Percentiles rank a stretch among this genome's conserved stretches.
These are phyloP conservation scores for Kwoniella sp. DNA, from an alignment of 768 basidiomycete species.

Conservation along the genomic window DNA sequence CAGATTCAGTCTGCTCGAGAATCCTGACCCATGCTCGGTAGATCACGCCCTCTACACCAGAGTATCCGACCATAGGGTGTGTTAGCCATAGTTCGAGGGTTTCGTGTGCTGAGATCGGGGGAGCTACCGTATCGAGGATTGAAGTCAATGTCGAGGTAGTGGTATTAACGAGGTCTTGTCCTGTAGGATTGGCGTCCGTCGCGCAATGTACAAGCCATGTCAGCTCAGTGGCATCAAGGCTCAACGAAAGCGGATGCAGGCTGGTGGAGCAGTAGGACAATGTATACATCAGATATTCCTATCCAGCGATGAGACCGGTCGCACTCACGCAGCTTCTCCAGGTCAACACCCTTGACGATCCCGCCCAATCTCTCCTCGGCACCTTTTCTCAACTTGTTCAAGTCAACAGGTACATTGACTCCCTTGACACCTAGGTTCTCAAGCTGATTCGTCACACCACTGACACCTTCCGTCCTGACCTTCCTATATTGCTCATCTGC, in stretches of 20 bases:
- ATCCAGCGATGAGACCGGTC: no score
- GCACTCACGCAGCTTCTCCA: slow-evolving; percentile 80
- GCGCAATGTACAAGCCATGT: no score
- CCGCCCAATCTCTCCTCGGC: slow-evolving; percentile 47
- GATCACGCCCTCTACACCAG: slow-evolving; percentile 90
- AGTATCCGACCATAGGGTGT: slow-evolving; percentile 96
- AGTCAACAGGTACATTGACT: slow-evolving; percentile 67
- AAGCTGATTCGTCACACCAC: slow-evolving; percentile 29
- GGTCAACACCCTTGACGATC: slow-evolving; percentile 75
- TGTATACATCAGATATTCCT: no score
- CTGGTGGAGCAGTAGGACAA: no score
- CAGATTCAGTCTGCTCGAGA: slow-evolving; percentile 57
- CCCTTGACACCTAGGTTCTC: slow-evolving; percentile 40
- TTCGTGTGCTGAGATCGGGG: slow-evolving; percentile 97
- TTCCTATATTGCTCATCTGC: slow-evolving; percentile 93
- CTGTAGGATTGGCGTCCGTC: no score
- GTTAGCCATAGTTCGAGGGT: slow-evolving; percentile 93
- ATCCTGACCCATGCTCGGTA: slow-evolving; percentile 66
- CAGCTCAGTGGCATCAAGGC: no score
- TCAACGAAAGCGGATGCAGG: no score
- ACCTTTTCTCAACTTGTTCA: slow-evolving; percentile 41
- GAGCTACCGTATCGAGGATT: slow-evolving; percentile 92
- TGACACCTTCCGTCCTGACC: slow-evolving; percentile 61
- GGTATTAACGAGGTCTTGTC: slow-evolving; percentile 83
- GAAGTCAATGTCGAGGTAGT: slow-evolving; percentile 87